Percentiles rank a stretch among this genome's conserved stretches.
Evolutionary conservation across 805 yeast genomes (phyloP).

Genomic region (Schizosaccharomyces osmophilus): DNA sequence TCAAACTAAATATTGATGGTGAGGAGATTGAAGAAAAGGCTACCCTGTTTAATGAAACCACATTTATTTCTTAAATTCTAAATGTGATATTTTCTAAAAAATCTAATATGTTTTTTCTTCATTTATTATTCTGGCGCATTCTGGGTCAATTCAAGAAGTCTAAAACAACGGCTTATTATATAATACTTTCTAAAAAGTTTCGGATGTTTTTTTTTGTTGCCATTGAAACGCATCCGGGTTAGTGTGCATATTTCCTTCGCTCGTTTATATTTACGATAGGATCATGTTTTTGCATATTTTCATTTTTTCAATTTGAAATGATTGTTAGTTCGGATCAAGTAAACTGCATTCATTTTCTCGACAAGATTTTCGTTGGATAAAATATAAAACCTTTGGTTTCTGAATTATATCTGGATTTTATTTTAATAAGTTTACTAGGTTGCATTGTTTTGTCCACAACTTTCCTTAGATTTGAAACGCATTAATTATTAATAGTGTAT

Average conservation of each 20-base stretch:
- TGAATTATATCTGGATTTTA: no score
- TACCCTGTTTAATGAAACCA: constrained; percentile 50
- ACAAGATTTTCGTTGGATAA: no score
- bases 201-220: background rate
- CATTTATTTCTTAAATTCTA: constrained; percentile 30
- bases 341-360: no score
- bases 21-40: constrained; percentile 30
- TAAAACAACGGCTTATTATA: background rate
- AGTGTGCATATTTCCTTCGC: background rate
- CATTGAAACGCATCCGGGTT: background rate
- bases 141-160: background rate
- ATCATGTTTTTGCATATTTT: no score
- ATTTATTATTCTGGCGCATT: background rate
- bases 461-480: no score
- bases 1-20: constrained; percentile 20
- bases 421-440: no score
- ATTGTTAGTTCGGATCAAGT: no score
- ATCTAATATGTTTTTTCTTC: background rate
- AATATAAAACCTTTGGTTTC: no score
- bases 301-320: no score
- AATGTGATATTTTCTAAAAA: background rate
- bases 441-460: no score
- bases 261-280: no score
- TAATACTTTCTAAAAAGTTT: background rate
- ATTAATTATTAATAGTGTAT: no score